Base-by-base conservation (phyloP, 2,329 filamentous ascomycete genomes). In the Periconia sp. region DNA sequence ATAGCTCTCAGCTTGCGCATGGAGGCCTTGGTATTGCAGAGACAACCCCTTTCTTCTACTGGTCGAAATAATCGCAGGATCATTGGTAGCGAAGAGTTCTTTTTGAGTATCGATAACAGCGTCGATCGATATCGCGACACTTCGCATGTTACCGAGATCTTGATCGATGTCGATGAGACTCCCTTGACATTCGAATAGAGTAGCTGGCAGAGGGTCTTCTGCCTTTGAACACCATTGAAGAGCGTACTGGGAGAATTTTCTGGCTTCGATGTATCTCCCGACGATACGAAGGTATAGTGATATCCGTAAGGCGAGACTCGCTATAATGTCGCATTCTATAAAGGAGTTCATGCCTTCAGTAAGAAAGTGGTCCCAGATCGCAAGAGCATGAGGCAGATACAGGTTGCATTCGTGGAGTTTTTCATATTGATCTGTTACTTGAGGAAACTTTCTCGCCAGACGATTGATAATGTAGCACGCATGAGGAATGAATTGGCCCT, bases 371-470 rank as follows among this genome's bases (percentile, higher is more conserved):
- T 43, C 19, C 12, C 34, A 18, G n/a, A 39, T 19, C 9, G 28
- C 21, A 2, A 44, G 16, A 4, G 41, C 36, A 30, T 44, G 41
- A 4, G 41, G 36, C 16, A 44, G 19, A 16, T 26, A 29, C 16
- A 19, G 28, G 8, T 33, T 17, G 21, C 41, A 38, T 28, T 36
- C 10, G 8, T 12, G 11, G 4, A 36, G 30, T 18, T 33, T 35
- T 16, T 13, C 8, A 18, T 40, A 33, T 24, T 46, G 36, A 30
- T 46, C 32, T 8, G 4, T 22, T 4, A 8, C 17, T 16, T 31
- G 21, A 37, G 36, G 42, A 32, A 40, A 40, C 10, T 18, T 36
- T n/a, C n/a, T n/a, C n/a, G n/a, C n/a, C n/a, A n/a, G n/a, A n/a
- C n/a, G n/a, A n/a, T n/a, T n/a, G n/a, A n/a, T n/a, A n/a, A n/a